phyloP scores from a whole-genome alignment of 2,329 filamentous ascomycete species.

The Trichoderma asperellum region DNA sequence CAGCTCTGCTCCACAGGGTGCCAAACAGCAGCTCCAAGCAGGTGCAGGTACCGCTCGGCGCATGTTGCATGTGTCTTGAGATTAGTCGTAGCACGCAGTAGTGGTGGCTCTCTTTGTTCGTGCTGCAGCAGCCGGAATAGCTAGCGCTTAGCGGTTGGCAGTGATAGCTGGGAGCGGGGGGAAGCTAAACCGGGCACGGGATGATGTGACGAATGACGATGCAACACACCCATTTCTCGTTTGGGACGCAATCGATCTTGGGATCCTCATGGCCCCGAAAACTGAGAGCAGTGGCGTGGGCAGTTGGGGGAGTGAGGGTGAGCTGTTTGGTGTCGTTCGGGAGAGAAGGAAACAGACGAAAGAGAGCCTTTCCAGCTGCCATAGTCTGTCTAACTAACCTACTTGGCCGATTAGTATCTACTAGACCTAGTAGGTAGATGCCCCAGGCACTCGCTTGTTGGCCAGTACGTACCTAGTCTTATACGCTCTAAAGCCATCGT shows the following conservation, averaged over 20 bases:
- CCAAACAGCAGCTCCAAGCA: conserved; percentile 15
- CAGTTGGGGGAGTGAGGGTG: too few species aligned
- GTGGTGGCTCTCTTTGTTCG: conserved; percentile 2
- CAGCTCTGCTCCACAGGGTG: conserved; percentile 19
- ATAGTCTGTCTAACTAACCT: too few species aligned
- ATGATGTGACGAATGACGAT: neutral
- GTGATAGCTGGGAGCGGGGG: neutral
- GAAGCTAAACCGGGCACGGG: conserved; percentile 2
- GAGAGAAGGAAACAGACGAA: neutral
- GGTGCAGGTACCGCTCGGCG: conserved; percentile 12
- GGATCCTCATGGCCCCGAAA: neutral
- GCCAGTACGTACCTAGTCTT: too few species aligned
- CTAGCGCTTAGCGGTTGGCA: conserved; percentile 22
- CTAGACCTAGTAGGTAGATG: neutral
- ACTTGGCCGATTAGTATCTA: too few species aligned
- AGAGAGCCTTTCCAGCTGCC: neutral
- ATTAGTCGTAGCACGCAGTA: neutral
- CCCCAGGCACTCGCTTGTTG: neutral
- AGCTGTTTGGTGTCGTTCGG: too few species aligned
- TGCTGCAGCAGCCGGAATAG: neutral
- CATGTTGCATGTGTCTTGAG: conserved; percentile 3
- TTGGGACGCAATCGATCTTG: neutral
- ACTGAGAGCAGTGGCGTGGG: neutral
- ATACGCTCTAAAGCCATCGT: neutral
- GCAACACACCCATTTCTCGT: neutral